Evolutionary conservation across 345 rosid species (phyloP), one percentile per base, ranked within the genome.

Genomic region (Iberis pinnata): DNA sequence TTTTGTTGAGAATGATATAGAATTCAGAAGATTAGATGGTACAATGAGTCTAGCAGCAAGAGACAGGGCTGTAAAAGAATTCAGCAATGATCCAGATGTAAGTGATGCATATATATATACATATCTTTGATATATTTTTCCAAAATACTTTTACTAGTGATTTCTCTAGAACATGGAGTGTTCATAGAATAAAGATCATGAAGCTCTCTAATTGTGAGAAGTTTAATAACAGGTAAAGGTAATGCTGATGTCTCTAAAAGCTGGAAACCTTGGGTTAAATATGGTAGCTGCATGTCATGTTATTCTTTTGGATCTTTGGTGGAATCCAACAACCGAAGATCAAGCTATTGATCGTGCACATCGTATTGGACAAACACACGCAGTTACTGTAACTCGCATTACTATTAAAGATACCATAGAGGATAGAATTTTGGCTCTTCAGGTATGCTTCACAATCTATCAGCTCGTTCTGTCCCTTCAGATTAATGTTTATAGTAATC

Each of bases 211-310:
- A 64, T 40, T 17, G 19, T 36, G 33, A 18, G n/a, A 32, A 24
- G 14, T 13, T 42, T 38, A 19, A 16, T n/a, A 61, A 61, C 86
- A 92, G 98, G 55, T 67, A 29, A 15, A 31, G 44, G 96, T 84
- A 41, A 90, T 87, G 95, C 69, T 90, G 60, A 87, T 90, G 96
- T 87, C 96, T 1, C 67, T 87, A 22, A 90, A 90, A 76, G 96
- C 96, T 4, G 96, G 98, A 73, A 90, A 90, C 57, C 84, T 88
- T 33, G 97, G 98, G 54, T 70, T 84, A 71, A 90, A 87, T 61
- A 87, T 90, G 96, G 92, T 84, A 45, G 87, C 96, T 63, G 98
- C 98, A 18, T 81, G 86, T 57, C 93, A 88, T 70, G 96, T 90
- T 59, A 79, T 90, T 65, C 86, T 87, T 63, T 62, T 87, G 70